phyloP scores from a whole-genome alignment of 1,284 basidiomycete species.

The Chiua sp. region DNA sequence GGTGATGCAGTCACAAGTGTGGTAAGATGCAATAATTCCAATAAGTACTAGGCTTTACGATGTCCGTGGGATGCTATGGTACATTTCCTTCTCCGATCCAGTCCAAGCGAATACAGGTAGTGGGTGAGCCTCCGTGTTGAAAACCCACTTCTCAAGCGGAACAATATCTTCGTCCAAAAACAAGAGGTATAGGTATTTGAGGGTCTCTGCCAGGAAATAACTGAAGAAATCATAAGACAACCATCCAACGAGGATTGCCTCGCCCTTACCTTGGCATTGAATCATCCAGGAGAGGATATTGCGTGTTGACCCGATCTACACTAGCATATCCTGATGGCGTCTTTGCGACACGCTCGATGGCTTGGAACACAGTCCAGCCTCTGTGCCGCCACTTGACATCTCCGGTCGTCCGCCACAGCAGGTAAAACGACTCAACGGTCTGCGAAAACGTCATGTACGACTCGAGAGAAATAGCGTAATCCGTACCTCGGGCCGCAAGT shows the following conservation, averaged over 20 bases:
- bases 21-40: neutral
- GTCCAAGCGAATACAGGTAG: conserved; percentile 78
- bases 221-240: conserved; percentile 39
- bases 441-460: conserved; percentile 30
- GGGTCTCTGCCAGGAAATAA: conserved; percentile 75
- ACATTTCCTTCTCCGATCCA: conserved; percentile 47
- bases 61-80: conserved; percentile 39
- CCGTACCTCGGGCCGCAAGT: conserved; percentile 70
- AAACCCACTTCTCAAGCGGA: conserved; percentile 77
- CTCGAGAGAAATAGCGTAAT: neutral
- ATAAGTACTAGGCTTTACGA: neutral
- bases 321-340: conserved; percentile 65
- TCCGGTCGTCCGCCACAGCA: conserved; percentile 74
- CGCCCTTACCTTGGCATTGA: conserved; percentile 68
- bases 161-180: conserved; percentile 63
- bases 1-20: neutral
- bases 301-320: conserved; percentile 52
- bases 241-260: neutral
- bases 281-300: conserved; percentile 46
- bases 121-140: conserved; percentile 88
- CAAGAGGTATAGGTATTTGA: conserved; percentile 73
- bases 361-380: conserved; percentile 78
- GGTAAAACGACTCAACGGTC: conserved; percentile 73
- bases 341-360: conserved; percentile 64
- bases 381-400: conserved; percentile 74